Conservation (phyloP, 768 basidiomycete species). For the Pulveroboletus sp. region DNA sequence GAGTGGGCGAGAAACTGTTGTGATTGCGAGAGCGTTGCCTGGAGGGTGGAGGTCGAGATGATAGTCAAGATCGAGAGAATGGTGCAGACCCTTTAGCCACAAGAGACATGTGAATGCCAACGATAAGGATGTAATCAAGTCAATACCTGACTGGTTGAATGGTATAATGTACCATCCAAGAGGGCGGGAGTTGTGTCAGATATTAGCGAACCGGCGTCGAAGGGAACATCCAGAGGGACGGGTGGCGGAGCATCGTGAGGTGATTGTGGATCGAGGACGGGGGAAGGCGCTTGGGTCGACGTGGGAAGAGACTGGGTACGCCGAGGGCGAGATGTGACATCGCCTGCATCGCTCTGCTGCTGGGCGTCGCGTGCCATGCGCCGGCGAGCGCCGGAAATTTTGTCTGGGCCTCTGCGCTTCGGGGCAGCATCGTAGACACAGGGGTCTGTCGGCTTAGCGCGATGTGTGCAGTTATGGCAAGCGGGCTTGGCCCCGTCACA, state of each 20-base stretch:
- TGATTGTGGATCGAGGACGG: slow-evolving; percentile 28
- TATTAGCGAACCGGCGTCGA: slow-evolving; percentile 5
- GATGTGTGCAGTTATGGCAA: slow-evolving; percentile 69
- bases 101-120: slow-evolving; percentile 22
- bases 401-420: slow-evolving; percentile 79
- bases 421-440: slow-evolving; percentile 70
- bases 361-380: slow-evolving; percentile 44
- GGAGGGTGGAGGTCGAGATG: slow-evolving; percentile 2
- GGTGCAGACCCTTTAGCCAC: slow-evolving; percentile 22
- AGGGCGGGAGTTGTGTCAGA: slow-evolving; percentile 9
- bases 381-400: slow-evolving; percentile 73
- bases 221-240: not conserved
- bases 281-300: slow-evolving; percentile 6
- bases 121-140: slow-evolving; percentile 20
- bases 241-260: too few relatives aligned
- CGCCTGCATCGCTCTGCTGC: slow-evolving; percentile 32
- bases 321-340: slow-evolving; percentile 21
- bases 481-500: slow-evolving; percentile 78
- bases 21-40: not conserved
- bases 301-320: slow-evolving; percentile 6
- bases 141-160: slow-evolving; percentile 30
- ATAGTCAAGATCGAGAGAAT: slow-evolving; percentile 3
- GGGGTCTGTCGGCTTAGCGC: slow-evolving; percentile 39
- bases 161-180: slow-evolving; percentile 9
- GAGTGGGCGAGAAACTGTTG: slow-evolving; percentile 1